Conservation (phyloP, 179 eudicot species). For the Nepenthes alata region DNA sequence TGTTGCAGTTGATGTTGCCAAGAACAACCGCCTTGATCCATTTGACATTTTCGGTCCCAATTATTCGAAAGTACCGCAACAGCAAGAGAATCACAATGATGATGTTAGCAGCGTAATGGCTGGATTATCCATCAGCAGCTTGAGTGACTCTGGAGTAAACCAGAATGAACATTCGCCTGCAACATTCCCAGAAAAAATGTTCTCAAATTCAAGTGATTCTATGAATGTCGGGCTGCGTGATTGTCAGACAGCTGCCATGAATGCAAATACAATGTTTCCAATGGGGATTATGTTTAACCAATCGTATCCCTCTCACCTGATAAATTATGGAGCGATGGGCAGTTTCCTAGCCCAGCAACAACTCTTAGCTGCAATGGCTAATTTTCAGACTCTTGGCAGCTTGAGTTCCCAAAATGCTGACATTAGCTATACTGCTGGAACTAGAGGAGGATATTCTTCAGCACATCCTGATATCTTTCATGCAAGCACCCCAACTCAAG, state of each 20-base stretch:
- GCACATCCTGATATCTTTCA: slow-evolving; percentile 78
- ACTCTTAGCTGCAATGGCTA: slow-evolving; percentile 73
- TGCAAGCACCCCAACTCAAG: slow-evolving; percentile 45
- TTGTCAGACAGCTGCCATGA: slow-evolving; percentile 30
- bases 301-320: slow-evolving; percentile 44
- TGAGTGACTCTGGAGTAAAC: slow-evolving; percentile 19
- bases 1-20: slow-evolving; percentile 19
- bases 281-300: slow-evolving; percentile 59
- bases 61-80: slow-evolving; percentile 24
- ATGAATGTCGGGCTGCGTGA: slow-evolving; percentile 22
- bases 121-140: slow-evolving; percentile 41
- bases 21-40: slow-evolving; percentile 25
- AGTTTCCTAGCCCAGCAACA: slow-evolving; percentile 67
- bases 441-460: slow-evolving; percentile 31
- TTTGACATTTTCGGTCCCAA: slow-evolving; percentile 56
- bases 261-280: slow-evolving; percentile 41
- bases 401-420: slow-evolving; percentile 38
- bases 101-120: slow-evolving; percentile 50
- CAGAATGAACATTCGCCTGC: slow-evolving; percentile 21
- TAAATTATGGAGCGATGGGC: slow-evolving; percentile 62
- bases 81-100: slow-evolving; percentile 15
- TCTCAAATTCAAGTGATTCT: slow-evolving; percentile 21
- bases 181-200: slow-evolving; percentile 19
- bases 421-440: slow-evolving; percentile 28
- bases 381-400: slow-evolving; percentile 56